phyloP scores from a whole-genome alignment of 768 basidiomycete species.

The Termitomyces sp. region DNA sequence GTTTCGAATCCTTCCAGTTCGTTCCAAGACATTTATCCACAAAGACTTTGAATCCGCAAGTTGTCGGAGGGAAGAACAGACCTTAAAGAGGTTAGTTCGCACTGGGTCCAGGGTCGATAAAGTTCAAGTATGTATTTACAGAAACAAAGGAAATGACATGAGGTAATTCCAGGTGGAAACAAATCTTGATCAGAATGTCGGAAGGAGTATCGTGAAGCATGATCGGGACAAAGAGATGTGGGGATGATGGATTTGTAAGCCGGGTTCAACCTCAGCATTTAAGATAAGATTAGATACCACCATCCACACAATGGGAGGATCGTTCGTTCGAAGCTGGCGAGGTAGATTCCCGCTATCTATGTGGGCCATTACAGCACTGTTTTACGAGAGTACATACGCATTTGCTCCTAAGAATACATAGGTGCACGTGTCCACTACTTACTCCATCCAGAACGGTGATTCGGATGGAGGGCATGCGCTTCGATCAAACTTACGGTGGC shows the following conservation, averaged over 20 bases:
- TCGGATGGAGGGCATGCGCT: no score
- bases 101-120: neutral
- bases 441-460: no score
- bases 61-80: conserved; percentile 9
- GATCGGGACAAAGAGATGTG: no score
- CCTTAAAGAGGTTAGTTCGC: conserved; percentile 1
- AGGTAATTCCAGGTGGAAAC: conserved; percentile 4
- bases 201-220: conserved; percentile 4
- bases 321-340: no score
- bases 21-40: neutral
- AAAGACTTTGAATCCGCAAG: conserved; percentile 4
- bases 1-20: neutral
- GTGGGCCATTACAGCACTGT: no score
- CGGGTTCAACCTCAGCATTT: no score
- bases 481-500: neutral
- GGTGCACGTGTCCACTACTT: neutral
- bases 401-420: no score
- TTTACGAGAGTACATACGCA: no score
- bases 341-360: no score
- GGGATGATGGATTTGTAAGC: no score
- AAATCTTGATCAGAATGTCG: conserved; percentile 6
- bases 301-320: no score
- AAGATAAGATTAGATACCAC: neutral
- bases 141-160: conserved; percentile 9
- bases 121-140: neutral